These are phyloP conservation scores for Monilinia aucupariae DNA, from an alignment of 2,329 filamentous ascomycete species.

Conservation along the genomic window DNA sequence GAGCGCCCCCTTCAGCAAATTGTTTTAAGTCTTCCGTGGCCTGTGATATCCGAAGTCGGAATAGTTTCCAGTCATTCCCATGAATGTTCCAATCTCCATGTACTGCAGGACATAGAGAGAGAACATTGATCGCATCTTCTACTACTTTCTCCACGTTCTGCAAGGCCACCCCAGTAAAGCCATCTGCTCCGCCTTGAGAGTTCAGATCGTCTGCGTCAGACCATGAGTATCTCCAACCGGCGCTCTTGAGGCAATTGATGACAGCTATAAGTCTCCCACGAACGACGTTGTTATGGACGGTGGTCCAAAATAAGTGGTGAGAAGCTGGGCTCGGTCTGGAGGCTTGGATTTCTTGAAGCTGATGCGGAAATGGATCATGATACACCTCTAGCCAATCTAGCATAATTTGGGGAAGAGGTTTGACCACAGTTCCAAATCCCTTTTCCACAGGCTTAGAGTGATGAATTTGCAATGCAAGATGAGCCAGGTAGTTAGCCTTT, in stretches of 20 bases:
- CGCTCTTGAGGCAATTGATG: constrained; percentile 62
- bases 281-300: constrained; percentile 66
- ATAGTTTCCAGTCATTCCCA: constrained; percentile 76
- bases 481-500: constrained; percentile 75
- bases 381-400: constrained; percentile 76
- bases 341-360: constrained; percentile 59
- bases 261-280: constrained; percentile 68
- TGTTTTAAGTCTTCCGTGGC: constrained; percentile 65
- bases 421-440: constrained; percentile 27
- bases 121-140: constrained; percentile 59
- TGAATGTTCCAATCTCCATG: constrained; percentile 76
- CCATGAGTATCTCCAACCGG: constrained; percentile 72
- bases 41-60: constrained; percentile 67
- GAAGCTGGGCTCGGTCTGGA: constrained; percentile 68
- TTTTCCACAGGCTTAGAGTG: constrained; percentile 51
- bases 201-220: constrained; percentile 57
- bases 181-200: constrained; percentile 47
- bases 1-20: constrained; percentile 63
- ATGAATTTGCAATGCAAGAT: constrained; percentile 71
- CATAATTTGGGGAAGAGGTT: constrained; percentile 68
- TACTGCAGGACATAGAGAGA: constrained; percentile 68
- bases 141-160: constrained; percentile 70
- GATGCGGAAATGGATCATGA: constrained; percentile 66
- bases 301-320: constrained; percentile 79
- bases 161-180: constrained; percentile 69